These are phyloP conservation scores for Phytophthora cactorum DNA, from an alignment of 352 stramenopile genomes.

Conservation along the genomic window DNA sequence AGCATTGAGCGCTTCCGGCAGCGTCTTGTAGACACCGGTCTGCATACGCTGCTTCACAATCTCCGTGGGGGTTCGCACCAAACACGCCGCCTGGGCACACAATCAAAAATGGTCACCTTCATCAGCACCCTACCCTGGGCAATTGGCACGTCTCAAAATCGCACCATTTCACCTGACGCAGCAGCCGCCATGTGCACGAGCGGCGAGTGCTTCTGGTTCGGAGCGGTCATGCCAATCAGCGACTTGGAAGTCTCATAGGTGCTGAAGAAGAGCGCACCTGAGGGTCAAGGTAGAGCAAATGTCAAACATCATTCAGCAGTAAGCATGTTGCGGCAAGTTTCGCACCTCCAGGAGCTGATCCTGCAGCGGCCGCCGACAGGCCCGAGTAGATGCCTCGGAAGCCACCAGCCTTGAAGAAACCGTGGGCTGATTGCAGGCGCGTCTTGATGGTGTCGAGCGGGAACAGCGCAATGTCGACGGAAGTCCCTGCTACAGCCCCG, in stretches of 20 bases:
- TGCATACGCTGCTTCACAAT: constrained; percentile 99
- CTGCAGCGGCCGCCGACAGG: constrained; percentile 89
- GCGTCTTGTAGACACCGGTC: constrained; percentile 89
- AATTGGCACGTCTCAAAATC: neutral
- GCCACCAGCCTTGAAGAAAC: constrained; percentile 97
- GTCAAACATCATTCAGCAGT: constrained; percentile 1
- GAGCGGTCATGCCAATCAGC: constrained; percentile 54
- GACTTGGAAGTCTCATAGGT: constrained; percentile 93
- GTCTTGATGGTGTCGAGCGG: constrained; percentile 99
- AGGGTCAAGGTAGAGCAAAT: constrained; percentile 4
- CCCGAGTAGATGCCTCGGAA: constrained; percentile 95
- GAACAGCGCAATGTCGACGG: constrained; percentile 98
- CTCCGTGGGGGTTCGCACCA: constrained; percentile 98
- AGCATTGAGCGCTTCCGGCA: constrained; percentile 65
- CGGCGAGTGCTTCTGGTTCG: constrained; percentile 81
- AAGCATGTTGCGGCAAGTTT: neutral
- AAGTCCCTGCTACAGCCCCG: constrained; percentile 95
- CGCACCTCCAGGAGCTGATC: constrained; percentile 90
- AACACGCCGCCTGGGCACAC: constrained; percentile 87
- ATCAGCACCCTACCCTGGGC: neutral
- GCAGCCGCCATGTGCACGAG: constrained; percentile 96
- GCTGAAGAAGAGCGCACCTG: constrained; percentile 90
- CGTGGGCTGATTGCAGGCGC: constrained; percentile 95
- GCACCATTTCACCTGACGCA: constrained; percentile 93
- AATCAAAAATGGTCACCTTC: constrained; percentile 12